Conservation (phyloP, 345 rosid species). For the Litchi chinensis region DNA sequence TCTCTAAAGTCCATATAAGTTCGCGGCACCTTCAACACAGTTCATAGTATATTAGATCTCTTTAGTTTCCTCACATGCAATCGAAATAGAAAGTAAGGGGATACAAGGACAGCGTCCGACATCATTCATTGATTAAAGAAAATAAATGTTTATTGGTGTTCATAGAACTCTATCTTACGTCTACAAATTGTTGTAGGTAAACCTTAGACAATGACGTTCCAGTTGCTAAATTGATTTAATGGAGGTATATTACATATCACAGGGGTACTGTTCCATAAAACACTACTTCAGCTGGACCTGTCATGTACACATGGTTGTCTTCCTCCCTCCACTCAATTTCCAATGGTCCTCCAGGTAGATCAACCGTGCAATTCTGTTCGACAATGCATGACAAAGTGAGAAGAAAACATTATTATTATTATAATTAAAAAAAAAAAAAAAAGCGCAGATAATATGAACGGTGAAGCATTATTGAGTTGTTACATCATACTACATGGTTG, state of each 20-base stretch:
- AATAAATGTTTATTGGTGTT: background rate
- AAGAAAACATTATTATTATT: background rate
- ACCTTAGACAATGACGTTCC: background rate
- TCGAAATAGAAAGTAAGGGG: background rate
- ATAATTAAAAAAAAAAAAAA: too few species aligned
- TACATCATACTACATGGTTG: too few species aligned
- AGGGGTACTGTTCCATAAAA: conserved; percentile 74
- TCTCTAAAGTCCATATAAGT: too few species aligned
- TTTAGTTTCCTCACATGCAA: too few species aligned
- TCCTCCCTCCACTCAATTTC: conserved; percentile 89
- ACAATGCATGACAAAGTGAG: background rate
- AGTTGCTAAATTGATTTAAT: background rate
- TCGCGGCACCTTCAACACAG: background rate
- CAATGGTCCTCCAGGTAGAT: conserved; percentile 89
- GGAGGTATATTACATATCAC: conserved; percentile 16
- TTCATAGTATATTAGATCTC: too few species aligned
- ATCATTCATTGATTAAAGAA: background rate
- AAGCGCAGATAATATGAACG: too few species aligned
- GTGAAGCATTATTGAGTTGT: too few species aligned
- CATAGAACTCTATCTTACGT: background rate
- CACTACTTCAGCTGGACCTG: conserved; percentile 94
- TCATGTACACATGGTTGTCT: conserved; percentile 89
- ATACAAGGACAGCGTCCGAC: background rate
- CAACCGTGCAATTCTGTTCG: conserved; percentile 79
- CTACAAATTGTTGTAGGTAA: background rate